Evolutionary conservation across 1,139 yeast genomes (phyloP).

Genomic region (Geotrichum phurueaensis): DNA sequence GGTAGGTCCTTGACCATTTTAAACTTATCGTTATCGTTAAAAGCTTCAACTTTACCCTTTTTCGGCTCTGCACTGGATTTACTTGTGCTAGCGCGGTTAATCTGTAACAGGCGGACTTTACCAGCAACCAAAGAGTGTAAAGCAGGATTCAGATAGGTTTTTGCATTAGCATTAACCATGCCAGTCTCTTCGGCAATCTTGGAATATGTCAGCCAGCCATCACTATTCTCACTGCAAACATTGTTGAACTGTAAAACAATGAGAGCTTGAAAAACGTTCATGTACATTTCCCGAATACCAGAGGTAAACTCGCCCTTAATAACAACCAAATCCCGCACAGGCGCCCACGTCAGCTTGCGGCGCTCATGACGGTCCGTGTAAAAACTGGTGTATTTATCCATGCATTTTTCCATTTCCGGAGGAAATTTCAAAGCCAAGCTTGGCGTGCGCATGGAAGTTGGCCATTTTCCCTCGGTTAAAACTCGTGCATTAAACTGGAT

Average conservation of each 20-base stretch:
- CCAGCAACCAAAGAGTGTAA: slow-evolving; percentile 1
- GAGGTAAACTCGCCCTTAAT: slow-evolving; percentile 30
- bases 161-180: background rate
- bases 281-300: slow-evolving; percentile 32
- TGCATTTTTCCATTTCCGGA: background rate
- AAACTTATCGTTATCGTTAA: background rate
- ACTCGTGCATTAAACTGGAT: slow-evolving; percentile 29
- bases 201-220: background rate
- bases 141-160: background rate
- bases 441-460: slow-evolving; percentile 22
- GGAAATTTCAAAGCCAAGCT: background rate
- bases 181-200: background rate
- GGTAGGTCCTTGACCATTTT: background rate
- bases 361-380: background rate
- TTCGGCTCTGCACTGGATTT: background rate
- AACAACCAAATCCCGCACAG: slow-evolving; percentile 31
- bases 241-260: slow-evolving; percentile 32
- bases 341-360: slow-evolving; percentile 33
- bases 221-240: background rate
- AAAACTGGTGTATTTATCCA: background rate
- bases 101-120: background rate
- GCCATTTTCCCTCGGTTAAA: slow-evolving; percentile 33
- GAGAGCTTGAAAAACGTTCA: slow-evolving; percentile 32
- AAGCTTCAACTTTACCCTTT: background rate
- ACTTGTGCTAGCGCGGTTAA: background rate